Evolutionary conservation across 179 eudicot genomes (phyloP).

Genomic region (Corrigiola litoralis): DNA sequence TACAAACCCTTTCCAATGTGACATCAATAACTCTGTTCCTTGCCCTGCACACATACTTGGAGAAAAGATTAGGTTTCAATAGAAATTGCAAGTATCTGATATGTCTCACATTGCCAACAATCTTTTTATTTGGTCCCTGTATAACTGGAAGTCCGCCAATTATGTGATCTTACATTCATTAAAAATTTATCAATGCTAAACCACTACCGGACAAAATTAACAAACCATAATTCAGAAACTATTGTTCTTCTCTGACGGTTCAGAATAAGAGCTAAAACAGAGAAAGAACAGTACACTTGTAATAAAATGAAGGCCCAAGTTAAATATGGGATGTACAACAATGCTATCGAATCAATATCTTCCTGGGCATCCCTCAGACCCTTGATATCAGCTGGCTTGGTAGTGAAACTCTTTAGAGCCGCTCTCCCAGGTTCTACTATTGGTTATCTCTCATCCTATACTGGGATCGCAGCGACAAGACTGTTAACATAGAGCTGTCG

Average conservation of each 20-base stretch:
- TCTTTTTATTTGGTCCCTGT: conserved; percentile 66
- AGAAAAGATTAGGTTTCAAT: conserved; percentile 67
- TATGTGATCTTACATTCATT: conserved; percentile 73
- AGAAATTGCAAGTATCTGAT: conserved; percentile 73
- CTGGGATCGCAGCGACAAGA: conserved; percentile 73
- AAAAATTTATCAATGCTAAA: conserved; percentile 66
- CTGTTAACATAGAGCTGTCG: conserved; percentile 85
- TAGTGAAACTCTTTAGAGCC: conserved; percentile 64
- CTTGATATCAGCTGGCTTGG: conserved; percentile 81
- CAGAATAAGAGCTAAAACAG: background rate
- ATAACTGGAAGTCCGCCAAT: conserved; percentile 95
- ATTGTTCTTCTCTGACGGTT: background rate
- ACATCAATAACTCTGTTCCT: no score
- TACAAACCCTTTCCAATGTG: no score
- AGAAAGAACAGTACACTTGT: conserved; percentile 46
- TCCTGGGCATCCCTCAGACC: conserved; percentile 80
- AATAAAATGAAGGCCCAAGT: conserved; percentile 91
- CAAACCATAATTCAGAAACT: background rate
- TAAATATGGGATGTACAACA: conserved; percentile 52
- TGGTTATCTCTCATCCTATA: conserved; percentile 86
- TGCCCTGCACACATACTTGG: conserved; percentile 40
- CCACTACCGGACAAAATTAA: conserved; percentile 41
- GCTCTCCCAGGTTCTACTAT: conserved; percentile 73
- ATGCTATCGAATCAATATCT: conserved; percentile 91
- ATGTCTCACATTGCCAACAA: conserved; percentile 83